phyloP scores from a whole-genome alignment of 768 basidiomycete genomes.

The Strobilomyces confusus region DNA sequence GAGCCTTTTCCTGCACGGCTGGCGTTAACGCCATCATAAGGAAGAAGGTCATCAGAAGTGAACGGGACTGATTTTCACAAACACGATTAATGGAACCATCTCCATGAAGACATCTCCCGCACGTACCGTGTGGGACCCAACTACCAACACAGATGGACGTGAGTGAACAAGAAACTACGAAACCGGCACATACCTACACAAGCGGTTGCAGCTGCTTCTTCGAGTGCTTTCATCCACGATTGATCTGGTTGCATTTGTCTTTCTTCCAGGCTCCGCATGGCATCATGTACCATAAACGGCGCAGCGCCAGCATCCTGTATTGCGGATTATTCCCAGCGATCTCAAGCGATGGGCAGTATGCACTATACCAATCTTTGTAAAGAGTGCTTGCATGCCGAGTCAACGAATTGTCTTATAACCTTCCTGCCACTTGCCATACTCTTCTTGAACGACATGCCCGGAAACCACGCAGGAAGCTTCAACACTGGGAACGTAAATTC shows the following conservation, averaged over 20 bases:
- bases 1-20: neutral
- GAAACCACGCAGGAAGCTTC: slow-evolving; percentile 9
- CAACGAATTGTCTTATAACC: neutral
- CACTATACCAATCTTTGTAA: neutral
- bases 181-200: neutral
- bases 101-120: neutral
- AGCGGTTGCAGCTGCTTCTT: neutral
- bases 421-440: neutral
- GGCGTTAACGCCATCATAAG: neutral
- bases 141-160: neutral
- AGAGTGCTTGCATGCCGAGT: neutral
- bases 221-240: neutral
- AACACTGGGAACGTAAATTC: neutral
- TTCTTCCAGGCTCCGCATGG: neutral
- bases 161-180: neutral
- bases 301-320: neutral
- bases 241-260: neutral
- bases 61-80: neutral
- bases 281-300: slow-evolving; percentile 7
- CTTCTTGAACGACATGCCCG: no score
- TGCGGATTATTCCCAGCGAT: neutral
- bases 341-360: neutral
- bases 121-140: neutral
- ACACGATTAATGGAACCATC: neutral
- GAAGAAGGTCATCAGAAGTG: neutral